Base-by-base conservation (phyloP, 2,329 filamentous ascomycete species). In the Gyromitra esculenta region DNA sequence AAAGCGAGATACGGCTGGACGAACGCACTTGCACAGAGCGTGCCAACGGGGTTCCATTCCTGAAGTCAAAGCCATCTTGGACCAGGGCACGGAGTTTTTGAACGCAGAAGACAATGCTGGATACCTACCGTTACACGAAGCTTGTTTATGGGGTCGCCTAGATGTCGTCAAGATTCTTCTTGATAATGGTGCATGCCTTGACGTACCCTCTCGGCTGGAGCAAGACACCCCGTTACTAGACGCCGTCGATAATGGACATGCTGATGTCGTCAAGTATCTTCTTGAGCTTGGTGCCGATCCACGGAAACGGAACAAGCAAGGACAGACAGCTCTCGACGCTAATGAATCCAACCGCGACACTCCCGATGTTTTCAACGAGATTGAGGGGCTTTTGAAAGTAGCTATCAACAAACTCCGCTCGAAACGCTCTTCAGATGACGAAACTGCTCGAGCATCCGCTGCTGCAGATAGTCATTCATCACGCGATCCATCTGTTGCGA, bases 101-200 rank as follows among this genome's bases (percentile, higher is more conserved):
- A 92, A 99, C 80, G 88, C 94, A 74, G 90, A 92, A 31, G 96
- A 99, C 82, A 96, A 97, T 82, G 96, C 96, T 13, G 93, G 93
- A n/a, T 98, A 98, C 81, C 96, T 95, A 0, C 96, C 96, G 31
- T 86, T 99, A 43, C 96, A 99, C 83, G 96, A 97, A 79, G 95
- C 96, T 43, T 90, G 94, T 41, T 87, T 99, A 74, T 91, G 96
- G 81, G 96, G 96, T 5, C 92, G 91, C 82, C 90, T 91, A 41
- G 89, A 96, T 70, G 94, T 98, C 73, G 96, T 98, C 50, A 90
- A 92, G 82, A 91, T 97, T 68, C 85, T 99, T 50, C 90, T 99
- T 77, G 89, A 92, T 7, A 91, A 93, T 78, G 92, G 93, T 43
- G 97, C 94, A 84, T 91, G 92, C 71, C 87, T 96, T 59, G 92